Evolutionary conservation across 768 basidiomycete genomes (phyloP), one percentile per base, ranked within the genome.

Genomic region (Podaxis rugospora): DNA sequence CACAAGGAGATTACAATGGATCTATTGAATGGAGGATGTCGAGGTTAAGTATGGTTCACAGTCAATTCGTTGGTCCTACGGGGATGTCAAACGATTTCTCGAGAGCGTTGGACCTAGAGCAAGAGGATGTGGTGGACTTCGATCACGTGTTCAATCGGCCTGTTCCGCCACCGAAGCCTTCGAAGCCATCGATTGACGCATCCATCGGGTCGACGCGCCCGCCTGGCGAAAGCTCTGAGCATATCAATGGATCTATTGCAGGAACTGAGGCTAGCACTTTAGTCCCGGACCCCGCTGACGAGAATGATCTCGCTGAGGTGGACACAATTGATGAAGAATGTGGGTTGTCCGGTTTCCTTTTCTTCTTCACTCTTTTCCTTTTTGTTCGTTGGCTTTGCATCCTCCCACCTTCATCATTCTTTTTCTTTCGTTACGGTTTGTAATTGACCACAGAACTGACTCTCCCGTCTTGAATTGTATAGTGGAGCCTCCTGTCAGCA

Each of bases 21-120:
- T 88, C 90, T 1, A 91, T 91, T 57, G 87, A 90, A 59, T 87
- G 88, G 87, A 80, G 90, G 21, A 82, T 84, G 76, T 90, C 89
- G 14, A 85, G 88, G 14, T 71, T 88, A 49, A 89, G 88, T 66
- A 76, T 80, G 68, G 82, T 83, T 66, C 81, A 81, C 65, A 78
- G 74, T 61, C 80, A 78, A 58, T 75, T 83, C 36, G 78, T 77
- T 25, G 78, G 70, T n/a, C 63, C 70, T 54, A 63, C 66, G 56
- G 76, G 74, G 32, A 74, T 75, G 6, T 72, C 75, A 67, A 75
- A 75, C 21, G 73, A 72, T 28, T 59, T 67, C 71, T 62, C 65
- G 42, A 25, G 23, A 61, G 57, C 61, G 52, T 74, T 70, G 63
- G 69, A 75, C 46, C 74, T 74, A 53, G 72, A 77, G 37, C 76